phyloP scores from a whole-genome alignment of 225 moss, liverwort and hornwort genomes.

The Antitrichia curtipendula region DNA sequence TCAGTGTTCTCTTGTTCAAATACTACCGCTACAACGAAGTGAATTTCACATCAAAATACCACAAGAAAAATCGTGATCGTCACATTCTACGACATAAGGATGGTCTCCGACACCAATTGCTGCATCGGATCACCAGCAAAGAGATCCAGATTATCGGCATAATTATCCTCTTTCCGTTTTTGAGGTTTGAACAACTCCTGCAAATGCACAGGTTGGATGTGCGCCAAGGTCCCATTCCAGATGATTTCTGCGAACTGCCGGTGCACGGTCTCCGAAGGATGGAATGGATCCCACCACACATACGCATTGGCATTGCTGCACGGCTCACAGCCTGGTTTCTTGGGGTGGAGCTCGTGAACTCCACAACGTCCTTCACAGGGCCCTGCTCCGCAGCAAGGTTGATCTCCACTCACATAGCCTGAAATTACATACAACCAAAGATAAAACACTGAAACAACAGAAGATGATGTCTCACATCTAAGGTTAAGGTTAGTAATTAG shows the following conservation, averaged over 20 bases:
- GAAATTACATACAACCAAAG: background rate
- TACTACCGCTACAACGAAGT: background rate
- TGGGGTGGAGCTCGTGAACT: background rate
- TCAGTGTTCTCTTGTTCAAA: background rate
- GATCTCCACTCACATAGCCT: constrained; percentile 37
- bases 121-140: constrained; percentile 36
- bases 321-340: background rate
- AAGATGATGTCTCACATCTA: background rate
- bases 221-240: constrained; percentile 37
- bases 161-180: background rate
- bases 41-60: background rate
- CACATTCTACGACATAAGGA: background rate
- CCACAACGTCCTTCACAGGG: constrained; percentile 35
- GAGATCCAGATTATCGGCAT: constrained; percentile 21
- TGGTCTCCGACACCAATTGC: constrained; percentile 24
- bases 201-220: constrained; percentile 11
- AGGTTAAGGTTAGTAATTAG: background rate
- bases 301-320: constrained; percentile 38
- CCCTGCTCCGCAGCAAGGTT: constrained; percentile 57
- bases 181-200: constrained; percentile 11
- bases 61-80: background rate
- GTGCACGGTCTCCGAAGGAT: constrained; percentile 50
- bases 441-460: background rate
- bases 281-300: constrained; percentile 75
- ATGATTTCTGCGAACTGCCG: constrained; percentile 40